Base-by-base conservation (phyloP, 306 rosid species). In the Sicyos baderoa region DNA sequence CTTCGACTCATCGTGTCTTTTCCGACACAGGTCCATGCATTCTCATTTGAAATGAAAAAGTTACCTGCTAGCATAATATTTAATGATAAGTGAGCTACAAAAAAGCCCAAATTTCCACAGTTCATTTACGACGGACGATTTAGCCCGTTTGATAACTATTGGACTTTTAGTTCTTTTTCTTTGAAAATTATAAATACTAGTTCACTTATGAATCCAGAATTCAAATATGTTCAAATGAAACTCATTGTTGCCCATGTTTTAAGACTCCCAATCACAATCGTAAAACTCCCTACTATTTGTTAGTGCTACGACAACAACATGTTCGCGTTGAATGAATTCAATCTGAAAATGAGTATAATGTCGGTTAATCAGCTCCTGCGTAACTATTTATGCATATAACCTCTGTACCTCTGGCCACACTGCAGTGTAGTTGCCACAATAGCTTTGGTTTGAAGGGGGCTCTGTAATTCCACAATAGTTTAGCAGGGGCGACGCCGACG, bases 381-480 rank as follows among this genome's bases (percentile, higher is more conserved):
- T 42, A 50, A 17, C 25, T 57, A 77, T 29, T 73, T 9, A 18
- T 71, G 66, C 18, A 71, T 27, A 60, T 83, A 84, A 90, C 87
- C 79, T 82, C 56, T 82, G 88, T 55, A 69, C 80, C 45, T 79
- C 78, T 18, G 83, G 82, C 74, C 72, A 75, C 53, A 64, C 25
- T 15, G 78, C 72, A 58, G 69, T 64, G 50, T 54, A 71, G 62
- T 74, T 84, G 80, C 79, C 71, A 63, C 72, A 54, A 48, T 29
- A 79, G 74, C 78, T 92, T 92, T 92, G 98, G 98, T 92, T 92
- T 92, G 96, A 92, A 92, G 98, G 98, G 98, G 89, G 98, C 96
- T 92, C 98, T 76, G 71, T 72, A 50, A 78, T 25, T 25, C 29
- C 29, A 25, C 29, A 72, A 72, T 61, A 84, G 75, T 72, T 81